Percentiles rank a stretch among this genome's conserved stretches.
These are phyloP conservation scores for Emergomyces orientalis DNA, from an alignment of 2,329 filamentous ascomycete species.

Conservation along the genomic window DNA sequence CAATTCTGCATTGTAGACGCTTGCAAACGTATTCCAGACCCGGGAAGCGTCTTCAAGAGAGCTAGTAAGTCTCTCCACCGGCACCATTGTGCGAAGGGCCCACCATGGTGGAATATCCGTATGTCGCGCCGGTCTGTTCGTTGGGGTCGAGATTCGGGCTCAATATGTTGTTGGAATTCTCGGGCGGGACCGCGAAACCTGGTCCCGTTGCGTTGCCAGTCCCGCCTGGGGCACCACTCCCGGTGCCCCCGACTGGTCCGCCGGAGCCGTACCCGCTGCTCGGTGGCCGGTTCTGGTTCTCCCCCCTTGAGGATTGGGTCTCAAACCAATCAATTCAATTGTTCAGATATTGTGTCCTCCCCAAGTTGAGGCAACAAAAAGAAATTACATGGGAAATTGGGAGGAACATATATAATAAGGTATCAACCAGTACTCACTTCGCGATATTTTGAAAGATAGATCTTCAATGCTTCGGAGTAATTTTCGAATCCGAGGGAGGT, in stretches of 20 bases:
- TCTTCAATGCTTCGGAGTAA: conserved; percentile 94
- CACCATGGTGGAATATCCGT: conserved; percentile 40
- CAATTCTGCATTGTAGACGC: conserved; percentile 11
- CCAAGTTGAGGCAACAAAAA: conserved; percentile 28
- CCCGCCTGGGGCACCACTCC: conserved; percentile 14
- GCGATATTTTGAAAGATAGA: conserved; percentile 93
- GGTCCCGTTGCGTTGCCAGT: conserved; percentile 26
- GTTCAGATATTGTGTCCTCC: conserved; percentile 40
- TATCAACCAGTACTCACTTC: conserved; percentile 60
- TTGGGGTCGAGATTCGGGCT: conserved; percentile 36
- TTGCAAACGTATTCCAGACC: conserved; percentile 12
- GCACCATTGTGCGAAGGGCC: conserved; percentile 41
- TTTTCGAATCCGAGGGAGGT: conserved; percentile 98
- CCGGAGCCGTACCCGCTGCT: conserved; percentile 40
- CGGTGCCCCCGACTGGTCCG: conserved; percentile 24
- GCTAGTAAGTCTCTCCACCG: conserved; percentile 37
- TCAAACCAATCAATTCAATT: conserved; percentile 48
- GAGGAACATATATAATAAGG: conserved; percentile 12
- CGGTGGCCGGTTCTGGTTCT: conserved; percentile 51
- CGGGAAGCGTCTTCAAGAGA: conserved; percentile 16
- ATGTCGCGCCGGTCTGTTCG: conserved; percentile 37
- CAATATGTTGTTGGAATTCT: conserved; percentile 38
- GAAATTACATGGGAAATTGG: conserved; percentile 21
- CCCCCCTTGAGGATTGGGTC: conserved; percentile 69
- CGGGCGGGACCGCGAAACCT: conserved; percentile 31